These are phyloP conservation scores for Phytophthora pisi DNA, from an alignment of 352 stramenopile genomes.

Conservation along the genomic window DNA sequence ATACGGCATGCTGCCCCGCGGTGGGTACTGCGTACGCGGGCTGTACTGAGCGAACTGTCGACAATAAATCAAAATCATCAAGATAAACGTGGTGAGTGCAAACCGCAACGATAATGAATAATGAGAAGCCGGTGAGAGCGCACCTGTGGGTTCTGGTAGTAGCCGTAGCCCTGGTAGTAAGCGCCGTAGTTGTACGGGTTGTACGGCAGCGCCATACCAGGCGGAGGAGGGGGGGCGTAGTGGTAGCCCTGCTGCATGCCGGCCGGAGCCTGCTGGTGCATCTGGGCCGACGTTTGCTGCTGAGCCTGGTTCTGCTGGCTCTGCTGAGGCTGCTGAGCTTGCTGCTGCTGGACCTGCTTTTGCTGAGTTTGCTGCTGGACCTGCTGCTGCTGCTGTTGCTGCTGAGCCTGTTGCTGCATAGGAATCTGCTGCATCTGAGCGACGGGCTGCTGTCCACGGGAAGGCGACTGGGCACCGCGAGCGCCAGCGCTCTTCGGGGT, in stretches of 20 bases:
- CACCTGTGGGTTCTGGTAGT: slow-evolving; percentile 89
- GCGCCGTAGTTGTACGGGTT: slow-evolving; percentile 89
- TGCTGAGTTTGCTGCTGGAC: slow-evolving; percentile 49
- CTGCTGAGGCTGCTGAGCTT: slow-evolving; percentile 46
- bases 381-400: slow-evolving; percentile 33
- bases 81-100: slow-evolving; percentile 7
- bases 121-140: slow-evolving; percentile 3
- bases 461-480: slow-evolving; percentile 59
- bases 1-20: slow-evolving; percentile 84
- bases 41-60: slow-evolving; percentile 85
- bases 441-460: slow-evolving; percentile 48
- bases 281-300: slow-evolving; percentile 58
- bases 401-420: slow-evolving; percentile 43
- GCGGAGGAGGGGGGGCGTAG: slow-evolving; percentile 82
- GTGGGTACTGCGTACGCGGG: slow-evolving; percentile 83
- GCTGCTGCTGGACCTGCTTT: slow-evolving; percentile 53
- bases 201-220: slow-evolving; percentile 87
- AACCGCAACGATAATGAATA: not conserved
- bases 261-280: slow-evolving; percentile 61
- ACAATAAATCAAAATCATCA: slow-evolving; percentile 12
- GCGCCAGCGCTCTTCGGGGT: slow-evolving; percentile 60
- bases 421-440: slow-evolving; percentile 49
- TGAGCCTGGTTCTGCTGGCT: slow-evolving; percentile 39
- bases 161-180: slow-evolving; percentile 89
- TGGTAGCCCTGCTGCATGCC: slow-evolving; percentile 80